These are phyloP conservation scores for Chaetoceros tenuissimus DNA, from an alignment of 108 stramenopile genomes.

Conservation along the genomic window DNA sequence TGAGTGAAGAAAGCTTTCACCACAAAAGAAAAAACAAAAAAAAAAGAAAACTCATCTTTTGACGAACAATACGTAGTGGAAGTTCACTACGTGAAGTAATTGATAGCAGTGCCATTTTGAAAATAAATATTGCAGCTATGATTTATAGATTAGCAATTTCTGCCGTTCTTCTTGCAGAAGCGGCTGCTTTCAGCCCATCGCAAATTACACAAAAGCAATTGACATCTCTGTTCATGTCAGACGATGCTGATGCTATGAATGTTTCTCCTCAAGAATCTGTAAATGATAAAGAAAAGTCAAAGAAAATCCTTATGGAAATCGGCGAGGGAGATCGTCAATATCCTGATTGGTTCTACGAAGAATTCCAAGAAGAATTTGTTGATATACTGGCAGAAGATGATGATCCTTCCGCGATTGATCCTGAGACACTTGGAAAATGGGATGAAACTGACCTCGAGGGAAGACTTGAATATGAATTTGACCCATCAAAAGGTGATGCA, in stretches of 20 bases:
- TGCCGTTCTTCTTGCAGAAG: no score
- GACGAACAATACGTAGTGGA: no score
- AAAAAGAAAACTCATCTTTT: no score
- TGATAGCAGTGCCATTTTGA: no score
- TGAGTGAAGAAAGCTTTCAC: no score
- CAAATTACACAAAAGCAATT: no score
- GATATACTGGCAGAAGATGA: constrained; percentile 25
- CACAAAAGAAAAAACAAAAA: no score
- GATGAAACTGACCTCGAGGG: constrained; percentile 37
- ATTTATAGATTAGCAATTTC: no score
- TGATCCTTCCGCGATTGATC: constrained; percentile 64
- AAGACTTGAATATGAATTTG: constrained; percentile 75
- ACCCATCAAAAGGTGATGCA: constrained; percentile 37
- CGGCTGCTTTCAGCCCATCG: no score
- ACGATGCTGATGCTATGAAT: neutral
- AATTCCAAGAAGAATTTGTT: neutral
- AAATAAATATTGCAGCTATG: no score
- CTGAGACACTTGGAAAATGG: constrained; percentile 49
- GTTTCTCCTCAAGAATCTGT: neutral
- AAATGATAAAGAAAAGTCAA: neutral
- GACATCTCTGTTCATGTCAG: no score
- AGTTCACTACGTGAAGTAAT: no score
- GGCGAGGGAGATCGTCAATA: neutral
- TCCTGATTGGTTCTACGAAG: neutral
- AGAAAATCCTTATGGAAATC: neutral